Conservation (phyloP, 192 early-diverging fungal species). For the Coemansia sp. region DNA sequence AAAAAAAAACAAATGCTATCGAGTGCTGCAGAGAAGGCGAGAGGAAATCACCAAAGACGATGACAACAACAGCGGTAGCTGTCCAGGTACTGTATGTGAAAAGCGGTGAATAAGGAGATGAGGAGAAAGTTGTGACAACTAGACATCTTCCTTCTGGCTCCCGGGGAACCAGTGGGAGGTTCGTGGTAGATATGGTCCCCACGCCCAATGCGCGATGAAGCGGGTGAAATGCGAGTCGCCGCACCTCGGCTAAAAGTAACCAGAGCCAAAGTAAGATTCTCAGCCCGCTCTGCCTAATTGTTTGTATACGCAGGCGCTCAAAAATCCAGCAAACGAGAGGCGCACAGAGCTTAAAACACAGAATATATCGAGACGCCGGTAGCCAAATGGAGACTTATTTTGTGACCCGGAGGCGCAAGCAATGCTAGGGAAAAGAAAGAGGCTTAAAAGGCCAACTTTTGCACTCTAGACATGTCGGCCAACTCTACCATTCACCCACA, state of each 20-base stretch:
- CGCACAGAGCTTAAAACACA: slow-evolving; percentile 1
- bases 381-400: neutral
- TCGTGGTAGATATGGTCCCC: neutral
- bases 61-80: neutral
- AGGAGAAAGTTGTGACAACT: neutral
- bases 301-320: neutral
- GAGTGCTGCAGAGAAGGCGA: neutral
- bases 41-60: neutral
- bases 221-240: slow-evolving; percentile 1
- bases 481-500: neutral
- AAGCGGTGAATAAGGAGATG: neutral
- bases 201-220: neutral
- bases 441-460: neutral
- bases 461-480: neutral
- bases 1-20: neutral
- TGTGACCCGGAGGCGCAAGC: neutral
- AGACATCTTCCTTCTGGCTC: neutral
- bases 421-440: neutral
- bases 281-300: neutral
- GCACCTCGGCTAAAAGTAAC: slow-evolving; percentile 1
- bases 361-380: neutral
- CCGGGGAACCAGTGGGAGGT: neutral
- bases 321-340: neutral
- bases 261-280: neutral
- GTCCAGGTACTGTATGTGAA: neutral